Evolutionary conservation across 1,284 basidiomycete species (phyloP).

Genomic region (Cutaneotrichosporon dermatis): DNA sequence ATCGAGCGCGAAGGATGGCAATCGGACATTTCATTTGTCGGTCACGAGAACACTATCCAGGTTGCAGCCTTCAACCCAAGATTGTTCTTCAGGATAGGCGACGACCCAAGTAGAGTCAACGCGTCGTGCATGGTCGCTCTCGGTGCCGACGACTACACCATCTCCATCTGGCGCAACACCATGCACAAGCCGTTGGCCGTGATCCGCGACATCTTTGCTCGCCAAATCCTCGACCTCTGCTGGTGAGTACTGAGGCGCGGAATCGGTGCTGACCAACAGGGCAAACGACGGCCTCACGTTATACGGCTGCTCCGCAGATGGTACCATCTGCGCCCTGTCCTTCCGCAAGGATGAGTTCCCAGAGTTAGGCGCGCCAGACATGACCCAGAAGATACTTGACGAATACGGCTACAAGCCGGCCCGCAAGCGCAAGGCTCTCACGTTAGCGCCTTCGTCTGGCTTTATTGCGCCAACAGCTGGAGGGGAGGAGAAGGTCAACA

Average conservation of each 20-base stretch:
- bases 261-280: constrained; percentile 48
- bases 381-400: constrained; percentile 69
- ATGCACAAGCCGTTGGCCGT: constrained; percentile 84
- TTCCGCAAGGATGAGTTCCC: constrained; percentile 78
- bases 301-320: constrained; percentile 93
- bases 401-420: constrained; percentile 64
- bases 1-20: constrained; percentile 83
- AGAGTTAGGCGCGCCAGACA: constrained; percentile 68
- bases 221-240: constrained; percentile 90
- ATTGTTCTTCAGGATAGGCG: constrained; percentile 70
- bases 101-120: constrained; percentile 27
- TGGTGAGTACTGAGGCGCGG: constrained; percentile 54
- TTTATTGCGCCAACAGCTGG: constrained; percentile 8
- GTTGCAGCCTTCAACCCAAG: constrained; percentile 92
- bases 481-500: constrained; percentile 19
- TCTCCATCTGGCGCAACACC: constrained; percentile 92
- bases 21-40: constrained; percentile 86
- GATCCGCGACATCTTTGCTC: constrained; percentile 86
- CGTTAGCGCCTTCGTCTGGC: constrained; percentile 21
- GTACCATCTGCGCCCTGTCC: constrained; percentile 80
- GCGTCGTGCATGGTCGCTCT: constrained; percentile 66
- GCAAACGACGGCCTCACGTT: constrained; percentile 84
- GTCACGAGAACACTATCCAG: constrained; percentile 96
- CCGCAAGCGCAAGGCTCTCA: constrained; percentile 12
- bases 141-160: constrained; percentile 72